Percentiles rank a stretch among this genome's conserved stretches.
Conservation (phyloP, 2,329 filamentous ascomycete species). For the Aaosphaeria pasadenensis region DNA sequence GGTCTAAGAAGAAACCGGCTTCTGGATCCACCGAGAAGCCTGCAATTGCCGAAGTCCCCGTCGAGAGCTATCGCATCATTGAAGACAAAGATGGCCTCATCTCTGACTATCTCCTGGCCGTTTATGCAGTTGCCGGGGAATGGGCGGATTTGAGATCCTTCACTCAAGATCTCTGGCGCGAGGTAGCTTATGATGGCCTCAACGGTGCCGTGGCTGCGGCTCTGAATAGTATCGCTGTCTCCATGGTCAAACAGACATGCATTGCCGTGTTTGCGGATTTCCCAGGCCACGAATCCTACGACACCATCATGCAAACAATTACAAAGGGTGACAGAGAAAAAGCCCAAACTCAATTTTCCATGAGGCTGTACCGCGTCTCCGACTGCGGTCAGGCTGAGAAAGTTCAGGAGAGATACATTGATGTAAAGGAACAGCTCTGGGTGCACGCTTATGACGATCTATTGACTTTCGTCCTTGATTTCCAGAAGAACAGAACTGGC, state of each 20-base stretch:
- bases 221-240: slow-evolving; percentile 42
- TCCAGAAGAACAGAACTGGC: slow-evolving; percentile 43
- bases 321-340: slow-evolving; percentile 37
- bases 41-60: slow-evolving; percentile 27
- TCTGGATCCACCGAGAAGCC: slow-evolving; percentile 2
- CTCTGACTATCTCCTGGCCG: slow-evolving; percentile 46
- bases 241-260: slow-evolving; percentile 40
- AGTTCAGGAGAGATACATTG: slow-evolving; percentile 21
- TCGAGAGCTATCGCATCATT: slow-evolving; percentile 47
- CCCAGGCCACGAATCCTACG: slow-evolving; percentile 44
- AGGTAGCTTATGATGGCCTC: slow-evolving; percentile 45
- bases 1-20: slow-evolving; percentile 21
- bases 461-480: slow-evolving; percentile 47
- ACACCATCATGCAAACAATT: slow-evolving; percentile 42
- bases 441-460: slow-evolving; percentile 44
- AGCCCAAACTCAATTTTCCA: slow-evolving; percentile 27
- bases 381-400: slow-evolving; percentile 8
- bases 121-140: slow-evolving; percentile 38
- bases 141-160: slow-evolving; percentile 41
- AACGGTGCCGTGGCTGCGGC: slow-evolving; percentile 48
- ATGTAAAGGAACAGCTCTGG: slow-evolving; percentile 46
- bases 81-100: slow-evolving; percentile 35
- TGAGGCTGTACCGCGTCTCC: slow-evolving; percentile 11
- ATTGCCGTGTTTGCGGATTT: slow-evolving; percentile 46
- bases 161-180: slow-evolving; percentile 42